Base-by-base conservation (phyloP, 1,284 basidiomycete species). In the Rhodotorula mucilaginosa region DNA sequence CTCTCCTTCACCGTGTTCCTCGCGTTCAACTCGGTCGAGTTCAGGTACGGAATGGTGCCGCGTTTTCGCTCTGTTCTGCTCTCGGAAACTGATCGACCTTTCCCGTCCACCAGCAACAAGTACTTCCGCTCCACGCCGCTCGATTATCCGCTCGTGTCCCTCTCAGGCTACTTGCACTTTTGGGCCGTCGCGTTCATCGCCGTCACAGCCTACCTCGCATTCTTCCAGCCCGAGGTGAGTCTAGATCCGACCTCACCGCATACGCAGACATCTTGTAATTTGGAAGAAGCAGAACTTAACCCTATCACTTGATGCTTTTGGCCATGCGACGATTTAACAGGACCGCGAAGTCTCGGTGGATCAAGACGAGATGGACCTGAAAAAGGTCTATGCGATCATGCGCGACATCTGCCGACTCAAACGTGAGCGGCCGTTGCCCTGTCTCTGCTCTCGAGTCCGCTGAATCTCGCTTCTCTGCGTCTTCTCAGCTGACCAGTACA, bases 1-100 rank as follows among this genome's bases (percentile, higher is more conserved):
- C 87, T 95, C 54, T 94, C 92, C 12, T 99, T 98, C 80, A 99
- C 97, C 39, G 93, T 99, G 39, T 99, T 99, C 80, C 86, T 99
- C 47, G 96, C 97, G 0, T 89, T 99, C 80, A 99, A 98, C 80
- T 94, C 92, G 77, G 89, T 93, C 78, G 90, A 91, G 58, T 99
- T 99, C 79, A 87, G 88, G 91, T 94, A 44, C 12, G 39, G 10
- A 10, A 44, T 44, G 10, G 1, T 34, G 34, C 34, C 34, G 34
- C 8, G 6, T 34, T 77, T 69, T 89, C 19, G n/a, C 8, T 5
- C 57, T 52, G 15, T 39, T 29, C 47, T n/a, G 51, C 16, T 10
- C 63, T 69, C 44, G 15, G 34, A 23, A 56, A 39, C 52, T 61
- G 8, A 44, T 10, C 46, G 5, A 29, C 48, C 21, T 15, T 47